Percentiles rank a stretch among this genome's conserved stretches.
These are phyloP conservation scores for Aschersonia sp. DNA, from an alignment of 2,329 filamentous ascomycete species.

Conservation along the genomic window DNA sequence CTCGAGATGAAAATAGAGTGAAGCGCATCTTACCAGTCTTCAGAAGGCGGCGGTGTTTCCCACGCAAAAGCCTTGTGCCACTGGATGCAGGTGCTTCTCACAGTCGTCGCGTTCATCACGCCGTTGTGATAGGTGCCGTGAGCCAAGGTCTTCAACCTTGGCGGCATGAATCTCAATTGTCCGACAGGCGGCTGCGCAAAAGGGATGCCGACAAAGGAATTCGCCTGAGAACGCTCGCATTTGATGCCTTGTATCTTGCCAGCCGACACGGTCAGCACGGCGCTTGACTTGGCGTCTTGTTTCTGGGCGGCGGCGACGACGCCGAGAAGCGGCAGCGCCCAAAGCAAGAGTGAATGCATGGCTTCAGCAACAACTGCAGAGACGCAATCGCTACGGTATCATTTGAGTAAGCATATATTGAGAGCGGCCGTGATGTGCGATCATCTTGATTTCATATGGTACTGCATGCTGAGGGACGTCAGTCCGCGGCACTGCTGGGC, in stretches of 20 bases:
- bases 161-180: conserved; percentile 2
- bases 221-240: not conserved
- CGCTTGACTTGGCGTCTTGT: not conserved
- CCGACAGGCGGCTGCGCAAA: conserved; percentile 5
- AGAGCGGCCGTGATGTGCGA: too few relatives aligned
- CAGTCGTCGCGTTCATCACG: conserved; percentile 1
- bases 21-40: conserved; percentile 1
- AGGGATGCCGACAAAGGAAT: conserved; percentile 5
- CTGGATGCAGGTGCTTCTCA: conserved; percentile 1
- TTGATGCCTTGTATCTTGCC: not conserved
- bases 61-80: not conserved
- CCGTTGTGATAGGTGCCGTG: not conserved
- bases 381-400: too few relatives aligned
- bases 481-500: too few relatives aligned
- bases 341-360: not conserved
- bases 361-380: too few relatives aligned
- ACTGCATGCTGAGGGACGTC: too few relatives aligned
- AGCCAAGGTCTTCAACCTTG: not conserved
- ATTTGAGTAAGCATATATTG: too few relatives aligned
- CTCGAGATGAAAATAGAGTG: too few relatives aligned
- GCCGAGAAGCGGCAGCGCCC: not conserved
- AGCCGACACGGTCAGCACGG: not conserved
- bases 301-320: not conserved
- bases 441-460: too few relatives aligned
- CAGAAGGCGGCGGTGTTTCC: not conserved